These are phyloP conservation scores for Fusarium oxysporum DNA, from an alignment of 2,329 filamentous ascomycete genomes.

Conservation along the genomic window DNA sequence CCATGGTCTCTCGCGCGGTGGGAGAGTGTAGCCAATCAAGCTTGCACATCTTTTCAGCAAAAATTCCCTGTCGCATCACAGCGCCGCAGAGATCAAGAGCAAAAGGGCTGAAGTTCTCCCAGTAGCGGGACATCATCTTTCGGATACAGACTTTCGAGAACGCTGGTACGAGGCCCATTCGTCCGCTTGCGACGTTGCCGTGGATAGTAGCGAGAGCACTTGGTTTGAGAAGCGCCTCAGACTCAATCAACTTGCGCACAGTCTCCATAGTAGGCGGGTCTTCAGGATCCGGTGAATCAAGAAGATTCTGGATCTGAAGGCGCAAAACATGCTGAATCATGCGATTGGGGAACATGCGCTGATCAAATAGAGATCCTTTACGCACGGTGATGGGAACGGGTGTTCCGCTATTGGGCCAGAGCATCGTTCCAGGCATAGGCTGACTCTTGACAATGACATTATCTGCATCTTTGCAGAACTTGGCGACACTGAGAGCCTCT, in stretches of 20 bases:
- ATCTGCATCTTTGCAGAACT: slow-evolving; percentile 67
- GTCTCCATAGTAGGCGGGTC: slow-evolving; percentile 59
- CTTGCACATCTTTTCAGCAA: slow-evolving; percentile 78
- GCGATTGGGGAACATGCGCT: slow-evolving; percentile 67
- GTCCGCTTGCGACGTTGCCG: slow-evolving; percentile 22
- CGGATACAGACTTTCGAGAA: slow-evolving; percentile 61
- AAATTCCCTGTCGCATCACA: slow-evolving; percentile 73
- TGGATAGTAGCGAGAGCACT: slow-evolving; percentile 22
- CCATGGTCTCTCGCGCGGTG: slow-evolving; percentile 70
- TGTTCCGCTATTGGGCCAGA: slow-evolving; percentile 64
- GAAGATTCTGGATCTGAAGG: slow-evolving; percentile 54
- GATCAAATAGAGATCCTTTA: neutral
- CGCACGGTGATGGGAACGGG: slow-evolving; percentile 47
- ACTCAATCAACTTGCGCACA: slow-evolving; percentile 62
- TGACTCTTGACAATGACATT: slow-evolving; percentile 54
- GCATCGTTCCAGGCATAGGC: slow-evolving; percentile 76
- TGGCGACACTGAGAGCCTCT: slow-evolving; percentile 66
- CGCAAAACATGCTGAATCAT: slow-evolving; percentile 63
- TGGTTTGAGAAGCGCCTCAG: slow-evolving; percentile 55
- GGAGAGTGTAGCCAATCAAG: slow-evolving; percentile 85
- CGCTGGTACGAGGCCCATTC: neutral
- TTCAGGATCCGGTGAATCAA: slow-evolving; percentile 41
- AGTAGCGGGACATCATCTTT: slow-evolving; percentile 78
- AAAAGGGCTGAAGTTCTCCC: slow-evolving; percentile 74
- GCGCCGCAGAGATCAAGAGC: slow-evolving; percentile 74